Evolutionary conservation across 1,139 yeast genomes (phyloP).

Genomic region (Suhomyces maxii): DNA sequence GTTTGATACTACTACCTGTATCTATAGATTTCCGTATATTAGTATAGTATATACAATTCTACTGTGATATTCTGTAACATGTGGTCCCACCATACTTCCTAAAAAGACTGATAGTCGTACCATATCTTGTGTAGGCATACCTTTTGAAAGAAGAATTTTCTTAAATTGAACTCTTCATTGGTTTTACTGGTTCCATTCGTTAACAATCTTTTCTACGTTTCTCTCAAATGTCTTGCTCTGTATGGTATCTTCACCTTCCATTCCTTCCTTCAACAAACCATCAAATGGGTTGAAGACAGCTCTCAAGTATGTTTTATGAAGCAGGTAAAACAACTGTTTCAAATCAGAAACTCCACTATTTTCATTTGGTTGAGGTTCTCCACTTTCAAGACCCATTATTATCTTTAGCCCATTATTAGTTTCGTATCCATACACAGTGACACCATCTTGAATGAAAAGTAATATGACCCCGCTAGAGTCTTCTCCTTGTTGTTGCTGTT

Average conservation of each 20-base stretch:
- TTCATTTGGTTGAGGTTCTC: slow-evolving; percentile 1
- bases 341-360: slow-evolving; percentile 8
- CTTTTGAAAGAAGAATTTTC: too few relatives aligned
- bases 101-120: too few relatives aligned
- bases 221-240: slow-evolving; percentile 36
- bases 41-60: too few relatives aligned
- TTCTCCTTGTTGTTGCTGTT: slow-evolving; percentile 20
- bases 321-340: slow-evolving; percentile 36
- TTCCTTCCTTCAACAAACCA: slow-evolving; percentile 19
- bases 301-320: slow-evolving; percentile 52
- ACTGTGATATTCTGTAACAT: too few relatives aligned
- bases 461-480: slow-evolving; percentile 35
- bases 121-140: too few relatives aligned
- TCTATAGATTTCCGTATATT: too few relatives aligned
- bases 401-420: slow-evolving; percentile 62
- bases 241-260: slow-evolving; percentile 6
- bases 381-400: slow-evolving; percentile 44
- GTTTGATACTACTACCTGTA: too few relatives aligned
- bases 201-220: slow-evolving; percentile 35
- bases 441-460: slow-evolving; percentile 60
- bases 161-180: too few relatives aligned
- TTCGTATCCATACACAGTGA: slow-evolving; percentile 61
- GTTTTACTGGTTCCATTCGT: slow-evolving; percentile 25
- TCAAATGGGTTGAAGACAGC: slow-evolving; percentile 60
- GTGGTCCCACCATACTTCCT: too few relatives aligned